Conservation (phyloP, 257 asterid genomes). For the Petunia axillaris region DNA sequence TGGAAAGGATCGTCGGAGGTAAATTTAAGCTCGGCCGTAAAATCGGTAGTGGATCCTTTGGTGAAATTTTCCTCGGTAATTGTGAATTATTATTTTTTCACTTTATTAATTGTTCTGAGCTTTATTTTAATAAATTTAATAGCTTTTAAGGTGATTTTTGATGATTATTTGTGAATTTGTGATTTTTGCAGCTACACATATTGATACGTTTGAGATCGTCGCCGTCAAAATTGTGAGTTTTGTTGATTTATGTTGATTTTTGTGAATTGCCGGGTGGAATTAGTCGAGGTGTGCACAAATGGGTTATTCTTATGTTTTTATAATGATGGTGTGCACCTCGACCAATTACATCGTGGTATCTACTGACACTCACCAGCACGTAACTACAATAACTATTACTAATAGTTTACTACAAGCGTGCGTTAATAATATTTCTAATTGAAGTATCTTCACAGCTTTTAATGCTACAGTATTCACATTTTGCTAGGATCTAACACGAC, state of each 20-base stretch:
- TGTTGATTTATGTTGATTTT: slow-evolving; percentile 15
- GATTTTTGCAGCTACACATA: slow-evolving; percentile 76
- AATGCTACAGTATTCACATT: background rate
- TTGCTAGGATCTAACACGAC: slow-evolving; percentile 3
- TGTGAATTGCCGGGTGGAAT: background rate
- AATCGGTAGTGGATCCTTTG: slow-evolving; percentile 98
- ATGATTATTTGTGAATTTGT: slow-evolving; percentile 19
- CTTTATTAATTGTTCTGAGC: slow-evolving; percentile 9
- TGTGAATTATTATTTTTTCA: background rate
- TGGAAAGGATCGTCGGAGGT: slow-evolving; percentile 90
- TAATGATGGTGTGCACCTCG: too few relatives aligned
- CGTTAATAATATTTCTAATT: background rate
- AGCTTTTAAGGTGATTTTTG: slow-evolving; percentile 19
- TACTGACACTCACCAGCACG: too few relatives aligned
- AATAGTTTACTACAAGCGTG: too few relatives aligned
- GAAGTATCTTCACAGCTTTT: background rate
- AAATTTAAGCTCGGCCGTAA: slow-evolving; percentile 95
- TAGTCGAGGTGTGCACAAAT: background rate
- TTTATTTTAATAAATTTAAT: background rate
- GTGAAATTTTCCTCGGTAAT: slow-evolving; percentile 88
- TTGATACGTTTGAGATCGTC: slow-evolving; percentile 85
- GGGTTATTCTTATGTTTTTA: too few relatives aligned
- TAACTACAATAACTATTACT: too few relatives aligned
- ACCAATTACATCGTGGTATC: too few relatives aligned
- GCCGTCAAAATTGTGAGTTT: slow-evolving; percentile 94